Evolutionary conservation across 192 early-diverging fungal genomes (phyloP), one percentile per base, ranked within the genome.

Genomic region (Umbelopsis sp.): DNA sequence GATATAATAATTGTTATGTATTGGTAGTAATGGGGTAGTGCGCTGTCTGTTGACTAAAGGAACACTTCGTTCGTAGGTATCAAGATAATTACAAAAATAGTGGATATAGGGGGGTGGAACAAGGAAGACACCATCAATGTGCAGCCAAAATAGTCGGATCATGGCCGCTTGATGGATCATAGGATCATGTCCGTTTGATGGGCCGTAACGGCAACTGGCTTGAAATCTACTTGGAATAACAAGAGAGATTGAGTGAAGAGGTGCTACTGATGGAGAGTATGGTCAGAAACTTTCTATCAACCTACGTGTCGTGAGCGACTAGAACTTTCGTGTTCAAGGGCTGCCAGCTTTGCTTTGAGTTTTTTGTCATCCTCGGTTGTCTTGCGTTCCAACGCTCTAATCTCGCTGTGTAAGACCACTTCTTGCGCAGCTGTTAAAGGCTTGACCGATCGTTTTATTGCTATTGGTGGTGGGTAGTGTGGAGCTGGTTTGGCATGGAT

Each of bases 31-130:
- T 61, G 51, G 51, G 55, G 27, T 30, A 3, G 55, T 1, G 55
- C 35, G 53, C 18, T 12, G n/a, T 61, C 15, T 12, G 16, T 3
- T 7, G 16, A 33, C 55, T 35, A 25, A 35, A 15, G 27, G 5
- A 9, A 58, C 25, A 58, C 25, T 37, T 16, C 7, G 11, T 61
- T 41, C 37, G 55, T 61, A 61, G 55, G 55, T 61, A 61, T 61
- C 21, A 25, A 27, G 55, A 61, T 61, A 61, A 61, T 61, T 61
- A 61, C 55, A 61, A 61, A 30, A 53, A 61, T 25, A 61, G 30
- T 35, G 16, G 55, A 15, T 33, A 15, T 12, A 58, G 1, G 11
- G 33, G 53, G 11, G 25, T 35, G 30, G n/a, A 4, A 58, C 6
- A 9, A 30, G 5, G 48, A 21, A 0, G 3, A 20, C 18, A 21